Evolutionary conservation across 768 basidiomycete genomes (phyloP).

Genomic region (Kwoniella bestiolae): DNA sequence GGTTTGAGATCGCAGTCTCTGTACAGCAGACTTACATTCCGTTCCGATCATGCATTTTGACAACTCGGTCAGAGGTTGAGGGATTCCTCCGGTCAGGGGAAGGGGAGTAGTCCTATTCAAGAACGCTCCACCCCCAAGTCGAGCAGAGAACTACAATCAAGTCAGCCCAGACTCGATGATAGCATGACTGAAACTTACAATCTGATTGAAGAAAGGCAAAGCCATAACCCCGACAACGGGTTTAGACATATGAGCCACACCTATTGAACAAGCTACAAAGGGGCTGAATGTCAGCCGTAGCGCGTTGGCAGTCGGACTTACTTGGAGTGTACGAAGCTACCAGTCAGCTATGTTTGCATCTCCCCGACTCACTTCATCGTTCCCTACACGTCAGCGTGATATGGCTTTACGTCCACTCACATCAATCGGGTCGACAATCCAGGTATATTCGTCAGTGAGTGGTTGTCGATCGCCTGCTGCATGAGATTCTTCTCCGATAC

Average conservation of each 20-base stretch:
- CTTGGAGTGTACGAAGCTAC: conserved; percentile 51
- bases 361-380: conserved; percentile 39
- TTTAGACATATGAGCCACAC: conserved; percentile 75
- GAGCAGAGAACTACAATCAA: conserved; percentile 66
- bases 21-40: conserved; percentile 63
- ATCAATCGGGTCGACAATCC: conserved; percentile 89
- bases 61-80: conserved; percentile 68
- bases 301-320: conserved; percentile 66
- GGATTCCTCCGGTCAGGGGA: conserved; percentile 62
- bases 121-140: conserved; percentile 78
- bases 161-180: not conserved
- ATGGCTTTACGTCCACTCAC: conserved; percentile 52
- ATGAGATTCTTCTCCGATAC: conserved; percentile 92
- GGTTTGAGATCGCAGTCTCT: not conserved
- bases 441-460: conserved; percentile 84
- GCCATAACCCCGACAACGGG: conserved; percentile 88
- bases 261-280: conserved; percentile 85
- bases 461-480: conserved; percentile 68
- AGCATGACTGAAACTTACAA: conserved; percentile 61
- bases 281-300: conserved; percentile 63
- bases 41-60: conserved; percentile 74
- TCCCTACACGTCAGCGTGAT: conserved; percentile 21
- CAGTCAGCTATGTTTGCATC: not conserved
- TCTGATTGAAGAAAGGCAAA: conserved; percentile 83
- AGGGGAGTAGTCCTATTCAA: conserved; percentile 66